Evolutionary conservation across 176 grass and related monocot genomes (phyloP).

Genomic region (Avena eriantha): DNA sequence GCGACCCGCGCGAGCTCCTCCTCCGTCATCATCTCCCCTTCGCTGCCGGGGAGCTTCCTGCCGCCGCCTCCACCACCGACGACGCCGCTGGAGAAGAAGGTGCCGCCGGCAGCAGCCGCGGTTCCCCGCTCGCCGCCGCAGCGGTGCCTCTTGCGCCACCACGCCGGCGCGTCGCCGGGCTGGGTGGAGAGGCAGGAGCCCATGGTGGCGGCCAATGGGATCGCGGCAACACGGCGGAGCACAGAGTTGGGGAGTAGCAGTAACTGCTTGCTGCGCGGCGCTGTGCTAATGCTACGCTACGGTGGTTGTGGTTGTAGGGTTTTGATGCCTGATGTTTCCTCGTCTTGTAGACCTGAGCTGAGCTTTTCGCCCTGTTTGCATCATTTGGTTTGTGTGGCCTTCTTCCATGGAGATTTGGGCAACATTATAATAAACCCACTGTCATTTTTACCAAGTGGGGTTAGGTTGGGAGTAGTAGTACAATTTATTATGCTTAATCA

Average conservation of each 20-base stretch:
- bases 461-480: constrained; percentile 47
- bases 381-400: constrained; percentile 49
- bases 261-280: constrained; percentile 36
- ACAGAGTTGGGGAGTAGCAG: constrained; percentile 41
- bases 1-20: constrained; percentile 68
- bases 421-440: not conserved
- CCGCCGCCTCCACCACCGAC: constrained; percentile 35
- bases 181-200: constrained; percentile 80
- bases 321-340: constrained; percentile 51
- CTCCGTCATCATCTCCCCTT: constrained; percentile 56
- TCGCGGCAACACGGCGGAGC: constrained; percentile 47
- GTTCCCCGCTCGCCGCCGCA: constrained; percentile 26
- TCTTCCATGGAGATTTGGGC: constrained; percentile 45
- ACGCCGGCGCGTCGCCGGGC: constrained; percentile 37
- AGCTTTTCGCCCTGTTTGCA: constrained; percentile 13
- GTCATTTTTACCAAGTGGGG: not conserved
- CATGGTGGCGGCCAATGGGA: constrained; percentile 68
- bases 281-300: not conserved
- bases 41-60: constrained; percentile 28
- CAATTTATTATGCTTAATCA: constrained; percentile 32
- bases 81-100: constrained; percentile 27
- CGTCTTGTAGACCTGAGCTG: constrained; percentile 31
- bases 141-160: constrained; percentile 56
- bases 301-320: constrained; percentile 50
- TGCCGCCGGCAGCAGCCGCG: not conserved